These are phyloP conservation scores for Tolypocladium ophioglossoides DNA, from an alignment of 2,329 filamentous ascomycete genomes.

Conservation along the genomic window DNA sequence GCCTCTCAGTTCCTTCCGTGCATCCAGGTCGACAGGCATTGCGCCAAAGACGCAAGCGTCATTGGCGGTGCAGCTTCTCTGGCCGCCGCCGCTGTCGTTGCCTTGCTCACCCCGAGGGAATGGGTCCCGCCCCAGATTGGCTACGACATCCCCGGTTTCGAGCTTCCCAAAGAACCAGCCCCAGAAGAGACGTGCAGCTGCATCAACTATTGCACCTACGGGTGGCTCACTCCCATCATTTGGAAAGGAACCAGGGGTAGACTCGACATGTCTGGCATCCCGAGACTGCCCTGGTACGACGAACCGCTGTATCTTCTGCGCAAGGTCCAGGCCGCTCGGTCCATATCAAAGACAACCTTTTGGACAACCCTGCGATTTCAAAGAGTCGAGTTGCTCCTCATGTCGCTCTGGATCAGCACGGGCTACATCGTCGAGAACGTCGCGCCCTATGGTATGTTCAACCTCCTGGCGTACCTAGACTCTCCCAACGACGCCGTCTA, in stretches of 20 bases:
- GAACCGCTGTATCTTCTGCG: slow-evolving; percentile 37
- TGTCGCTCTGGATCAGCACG: slow-evolving; percentile 30
- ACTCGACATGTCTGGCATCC: slow-evolving; percentile 36
- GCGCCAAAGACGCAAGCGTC: slow-evolving; percentile 17
- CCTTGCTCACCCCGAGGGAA: slow-evolving; percentile 36
- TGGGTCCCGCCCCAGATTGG: slow-evolving; percentile 35
- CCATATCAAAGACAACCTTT: slow-evolving; percentile 30
- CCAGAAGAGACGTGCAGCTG: slow-evolving; percentile 44
- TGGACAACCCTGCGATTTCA: slow-evolving; percentile 35
- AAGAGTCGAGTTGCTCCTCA: slow-evolving; percentile 29
- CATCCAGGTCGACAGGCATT: slow-evolving; percentile 23
- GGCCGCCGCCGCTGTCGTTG: slow-evolving; percentile 25
- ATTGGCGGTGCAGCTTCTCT: slow-evolving; percentile 26
- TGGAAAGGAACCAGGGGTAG: slow-evolving; percentile 33
- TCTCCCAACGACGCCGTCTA: slow-evolving; percentile 31
- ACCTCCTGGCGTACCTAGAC: slow-evolving; percentile 39
- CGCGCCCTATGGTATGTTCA: slow-evolving; percentile 42
- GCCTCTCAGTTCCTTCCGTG: slow-evolving; percentile 32
- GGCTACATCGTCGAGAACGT: slow-evolving; percentile 36
- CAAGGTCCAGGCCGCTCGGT: slow-evolving; percentile 31
- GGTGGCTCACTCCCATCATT: slow-evolving; percentile 38
- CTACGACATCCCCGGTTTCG: slow-evolving; percentile 25
- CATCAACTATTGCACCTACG: slow-evolving; percentile 39
- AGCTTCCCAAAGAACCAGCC: slow-evolving; percentile 28
- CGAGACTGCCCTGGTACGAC: slow-evolving; percentile 43